Percentiles rank a stretch among this genome's conserved stretches.
Conservation (phyloP, 345 rosid species). For the Sonneratia alba region DNA sequence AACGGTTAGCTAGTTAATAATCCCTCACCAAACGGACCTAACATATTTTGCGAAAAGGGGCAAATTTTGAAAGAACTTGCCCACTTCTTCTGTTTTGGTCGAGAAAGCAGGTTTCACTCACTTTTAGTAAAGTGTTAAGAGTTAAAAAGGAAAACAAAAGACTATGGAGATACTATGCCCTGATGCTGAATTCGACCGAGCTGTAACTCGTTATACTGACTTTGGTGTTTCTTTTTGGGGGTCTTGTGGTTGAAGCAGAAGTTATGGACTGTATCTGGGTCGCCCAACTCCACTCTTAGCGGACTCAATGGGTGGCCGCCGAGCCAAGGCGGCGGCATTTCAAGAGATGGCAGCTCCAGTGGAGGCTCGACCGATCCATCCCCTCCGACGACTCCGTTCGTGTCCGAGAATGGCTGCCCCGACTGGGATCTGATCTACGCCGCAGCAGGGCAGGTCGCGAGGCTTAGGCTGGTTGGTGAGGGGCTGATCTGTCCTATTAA, state of each 20-base stretch:
- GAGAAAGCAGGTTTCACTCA: neutral
- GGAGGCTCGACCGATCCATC: constrained; percentile 40
- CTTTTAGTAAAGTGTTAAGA: neutral
- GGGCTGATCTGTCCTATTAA: neutral
- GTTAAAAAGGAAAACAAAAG: too few species aligned
- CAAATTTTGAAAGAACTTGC: neutral
- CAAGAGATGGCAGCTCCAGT: constrained; percentile 38
- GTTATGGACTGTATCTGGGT: constrained; percentile 31
- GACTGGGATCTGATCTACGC: constrained; percentile 51
- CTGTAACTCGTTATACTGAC: neutral
- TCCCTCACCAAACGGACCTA: neutral
- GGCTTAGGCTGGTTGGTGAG: constrained; percentile 29
- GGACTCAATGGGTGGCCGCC: constrained; percentile 30
- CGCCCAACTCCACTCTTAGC: constrained; percentile 68
- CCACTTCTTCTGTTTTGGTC: neutral
- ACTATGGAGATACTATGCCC: neutral
- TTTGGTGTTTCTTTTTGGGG: neutral
- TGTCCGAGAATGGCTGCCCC: constrained; percentile 20
- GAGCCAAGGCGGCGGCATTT: constrained; percentile 16
- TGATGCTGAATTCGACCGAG: neutral
- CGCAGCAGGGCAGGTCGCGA: constrained; percentile 70
- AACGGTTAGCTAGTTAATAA: neutral
- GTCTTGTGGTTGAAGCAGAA: constrained; percentile 6
- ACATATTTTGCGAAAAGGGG: neutral
- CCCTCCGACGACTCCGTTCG: constrained; percentile 39